phyloP scores from a whole-genome alignment of 2,329 filamentous ascomycete genomes.

The Aspergillus amoenus region DNA sequence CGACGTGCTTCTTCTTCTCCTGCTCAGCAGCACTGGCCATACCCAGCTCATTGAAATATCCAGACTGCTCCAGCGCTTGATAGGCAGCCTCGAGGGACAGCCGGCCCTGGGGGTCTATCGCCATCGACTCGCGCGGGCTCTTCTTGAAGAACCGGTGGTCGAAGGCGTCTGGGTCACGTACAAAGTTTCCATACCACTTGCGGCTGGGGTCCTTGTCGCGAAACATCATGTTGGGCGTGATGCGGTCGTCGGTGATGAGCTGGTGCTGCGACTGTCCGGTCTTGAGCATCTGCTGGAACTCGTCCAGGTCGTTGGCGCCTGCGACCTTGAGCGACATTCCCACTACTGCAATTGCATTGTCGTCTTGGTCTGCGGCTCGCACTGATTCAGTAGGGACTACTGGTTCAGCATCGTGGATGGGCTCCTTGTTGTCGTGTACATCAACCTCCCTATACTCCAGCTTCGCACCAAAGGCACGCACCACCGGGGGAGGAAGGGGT shows the following conservation, averaged over 20 bases:
- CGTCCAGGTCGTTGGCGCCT: conserved; percentile 34
- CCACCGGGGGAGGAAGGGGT: not conserved
- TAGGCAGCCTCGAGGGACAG: not conserved
- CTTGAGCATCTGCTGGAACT: conserved; percentile 33
- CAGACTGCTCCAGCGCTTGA: not conserved
- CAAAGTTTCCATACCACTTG: conserved; percentile 23
- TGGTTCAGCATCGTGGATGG: not conserved
- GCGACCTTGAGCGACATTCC: conserved; percentile 38
- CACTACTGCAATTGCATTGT: conserved; percentile 33
- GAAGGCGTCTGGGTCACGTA: conserved; percentile 22
- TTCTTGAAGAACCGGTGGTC: conserved; percentile 35
- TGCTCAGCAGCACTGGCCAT: not conserved
- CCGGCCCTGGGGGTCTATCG: not conserved
- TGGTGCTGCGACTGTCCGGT: conserved; percentile 32
- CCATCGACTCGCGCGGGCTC: not conserved
- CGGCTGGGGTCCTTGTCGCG: conserved; percentile 15
- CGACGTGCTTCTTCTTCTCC: not conserved
- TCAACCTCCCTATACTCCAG: not conserved
- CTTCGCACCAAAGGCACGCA: not conserved
- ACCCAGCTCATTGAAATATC: not conserved
- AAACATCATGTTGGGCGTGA: conserved; percentile 25
- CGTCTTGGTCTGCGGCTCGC: not conserved
- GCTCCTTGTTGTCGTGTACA: not conserved
- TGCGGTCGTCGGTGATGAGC: conserved; percentile 22
- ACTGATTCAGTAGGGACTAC: too few relatives aligned